phyloP scores from a whole-genome alignment of 2,329 filamentous ascomycete genomes.

The Ophioceras dolichostomum region DNA sequence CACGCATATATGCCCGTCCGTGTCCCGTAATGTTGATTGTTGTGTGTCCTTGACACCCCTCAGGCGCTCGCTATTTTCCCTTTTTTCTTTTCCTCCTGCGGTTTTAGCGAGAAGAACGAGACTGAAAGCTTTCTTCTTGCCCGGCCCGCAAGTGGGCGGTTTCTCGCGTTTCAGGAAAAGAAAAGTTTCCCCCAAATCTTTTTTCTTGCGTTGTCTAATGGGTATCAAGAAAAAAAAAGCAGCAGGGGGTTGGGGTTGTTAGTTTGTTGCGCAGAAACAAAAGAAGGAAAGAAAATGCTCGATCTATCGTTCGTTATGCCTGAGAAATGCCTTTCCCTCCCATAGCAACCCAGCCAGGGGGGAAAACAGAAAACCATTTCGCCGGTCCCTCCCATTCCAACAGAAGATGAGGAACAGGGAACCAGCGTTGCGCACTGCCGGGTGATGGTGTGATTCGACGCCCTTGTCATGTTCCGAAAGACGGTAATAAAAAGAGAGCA shows the following conservation, averaged over 20 bases:
- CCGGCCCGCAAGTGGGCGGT: too few species aligned
- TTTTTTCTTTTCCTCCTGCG: too few species aligned
- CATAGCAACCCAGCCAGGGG: conserved; percentile 16
- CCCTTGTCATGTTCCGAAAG: conserved; percentile 13
- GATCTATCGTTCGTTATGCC: conserved; percentile 22
- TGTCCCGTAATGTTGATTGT: conserved; percentile 12
- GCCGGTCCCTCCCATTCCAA: too few species aligned
- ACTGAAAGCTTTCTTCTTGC: too few species aligned
- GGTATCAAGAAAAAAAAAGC: conserved; percentile 24
- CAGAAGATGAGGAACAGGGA: conserved; percentile 15
- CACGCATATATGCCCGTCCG: conserved; percentile 10
- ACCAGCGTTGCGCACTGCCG: too few species aligned
- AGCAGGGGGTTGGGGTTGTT: too few species aligned
- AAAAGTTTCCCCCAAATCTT: conserved; percentile 12
- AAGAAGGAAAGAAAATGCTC: conserved; percentile 18
- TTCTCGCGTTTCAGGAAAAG: conserved; percentile 12
- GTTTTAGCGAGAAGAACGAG: too few species aligned
- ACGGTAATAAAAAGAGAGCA: conserved; percentile 12
- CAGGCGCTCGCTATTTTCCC: conserved; percentile 9
- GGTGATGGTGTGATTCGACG: conserved; percentile 23
- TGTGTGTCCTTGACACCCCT: conserved; percentile 17
- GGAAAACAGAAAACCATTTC: neutral
- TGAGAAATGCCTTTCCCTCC: conserved; percentile 20
- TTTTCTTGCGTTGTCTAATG: conserved; percentile 20
- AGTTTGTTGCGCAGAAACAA: conserved; percentile 20